Percentiles rank a stretch among this genome's conserved stretches.
phyloP scores from a whole-genome alignment of 1,139 yeast species.

The Martiniozyma asiatica region DNA sequence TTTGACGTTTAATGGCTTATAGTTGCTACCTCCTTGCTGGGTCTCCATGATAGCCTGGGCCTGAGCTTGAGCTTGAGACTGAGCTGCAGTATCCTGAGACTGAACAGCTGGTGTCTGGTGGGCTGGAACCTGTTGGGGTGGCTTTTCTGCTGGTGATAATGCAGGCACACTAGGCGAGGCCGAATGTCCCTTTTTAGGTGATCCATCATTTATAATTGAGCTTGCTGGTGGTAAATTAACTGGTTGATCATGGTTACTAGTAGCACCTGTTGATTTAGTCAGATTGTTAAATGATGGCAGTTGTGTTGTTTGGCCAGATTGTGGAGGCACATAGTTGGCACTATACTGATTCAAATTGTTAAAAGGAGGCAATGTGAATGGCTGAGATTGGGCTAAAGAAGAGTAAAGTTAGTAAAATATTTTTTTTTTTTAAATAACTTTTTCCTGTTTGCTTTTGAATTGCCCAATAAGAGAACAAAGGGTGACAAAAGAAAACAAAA shows the following conservation, averaged over 20 bases:
- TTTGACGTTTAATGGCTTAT: constrained; percentile 86
- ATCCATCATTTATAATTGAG: constrained; percentile 13
- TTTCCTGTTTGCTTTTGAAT: too few relatives aligned
- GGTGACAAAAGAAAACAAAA: too few relatives aligned
- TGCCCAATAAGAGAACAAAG: too few relatives aligned
- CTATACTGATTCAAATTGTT: constrained; percentile 1
- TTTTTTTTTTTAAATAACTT: too few relatives aligned
- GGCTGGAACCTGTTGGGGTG: neutral
- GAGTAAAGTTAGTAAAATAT: too few relatives aligned
- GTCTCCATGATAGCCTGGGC: constrained; percentile 10
- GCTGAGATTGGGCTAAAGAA: constrained; percentile 9
- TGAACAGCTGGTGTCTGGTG: neutral
- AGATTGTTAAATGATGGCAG: constrained; percentile 9
- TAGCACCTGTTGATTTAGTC: constrained; percentile 4
- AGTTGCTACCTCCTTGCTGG: constrained; percentile 24
- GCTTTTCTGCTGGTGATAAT: constrained; percentile 14
- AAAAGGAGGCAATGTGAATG: constrained; percentile 8
- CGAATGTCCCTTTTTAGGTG: constrained; percentile 13
- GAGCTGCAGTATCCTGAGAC: neutral
- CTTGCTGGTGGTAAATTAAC: constrained; percentile 17
- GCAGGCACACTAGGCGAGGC: constrained; percentile 11
- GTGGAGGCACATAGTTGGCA: constrained; percentile 17
- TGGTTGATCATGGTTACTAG: constrained; percentile 5
- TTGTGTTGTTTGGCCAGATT: constrained; percentile 9
- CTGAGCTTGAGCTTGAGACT: constrained; percentile 1